Evolutionary conservation across 805 yeast species (phyloP), one percentile per base, ranked within the genome.

Genomic region (Monosporozyma yasuniensis): DNA sequence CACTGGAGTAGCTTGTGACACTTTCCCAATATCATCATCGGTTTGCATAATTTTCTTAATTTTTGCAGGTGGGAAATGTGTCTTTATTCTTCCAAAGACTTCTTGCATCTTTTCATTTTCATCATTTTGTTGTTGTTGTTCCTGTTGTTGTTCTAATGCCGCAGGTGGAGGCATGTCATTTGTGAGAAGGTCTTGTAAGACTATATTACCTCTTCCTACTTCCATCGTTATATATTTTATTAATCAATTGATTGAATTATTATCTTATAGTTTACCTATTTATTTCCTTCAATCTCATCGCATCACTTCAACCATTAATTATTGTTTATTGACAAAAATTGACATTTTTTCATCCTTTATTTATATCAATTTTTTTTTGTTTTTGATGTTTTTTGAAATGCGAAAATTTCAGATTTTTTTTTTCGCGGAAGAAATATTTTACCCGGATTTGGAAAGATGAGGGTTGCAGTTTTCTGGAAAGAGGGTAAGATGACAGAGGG

Each of bases 1-100:
- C n/a, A 91, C 85, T 0, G 99, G 99, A 2, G 99, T 95, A 1
- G 96, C 97, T 63, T 90, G 97, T 3, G 99, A 96, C 4, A 93
- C 98, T 64, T 93, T 93, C 2, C 99, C 99, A 43, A 93, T 90
- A 55, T 93, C 99, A 55, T 93, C 99, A 67, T 93, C 99, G 27
- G 95, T 83, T 64, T 93, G 99, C 96, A 93, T 91, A 52, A 93
- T 80, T 60, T 93, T 87, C 72, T 93, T 93, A 60, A 93, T 89
- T 54, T 98, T 79, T 2, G 98, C 98, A 4, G 89, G 85, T 4
- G 95, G 95, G 66, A 86, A 86, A 63, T 85, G 95, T 34, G 93
- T 85, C 65, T 84, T 84, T 55, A 85, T 81, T 44, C 64, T 60
- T 12, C 67, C 71, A 51, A 65, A 67, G 3, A 61, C 60, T 3